A percentile compares a stretch with the other conserved stretches of the same genome.
These are phyloP conservation scores for Colletotrichum somersetense DNA, from an alignment of 2,329 filamentous ascomycete species.

Conservation along the genomic window DNA sequence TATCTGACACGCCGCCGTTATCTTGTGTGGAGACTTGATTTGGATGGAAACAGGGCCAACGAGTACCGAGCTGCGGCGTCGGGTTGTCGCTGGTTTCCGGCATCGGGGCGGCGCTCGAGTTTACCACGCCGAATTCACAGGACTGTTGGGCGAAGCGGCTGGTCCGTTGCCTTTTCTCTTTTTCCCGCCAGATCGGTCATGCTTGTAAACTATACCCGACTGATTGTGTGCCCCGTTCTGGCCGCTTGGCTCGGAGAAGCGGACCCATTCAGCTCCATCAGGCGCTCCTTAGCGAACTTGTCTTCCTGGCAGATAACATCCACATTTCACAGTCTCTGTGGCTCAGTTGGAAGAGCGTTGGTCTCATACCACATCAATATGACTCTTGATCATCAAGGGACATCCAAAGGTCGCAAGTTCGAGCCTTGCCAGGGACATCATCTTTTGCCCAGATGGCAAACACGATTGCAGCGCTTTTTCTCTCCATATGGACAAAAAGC, in stretches of 20 bases:
- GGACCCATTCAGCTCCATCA: not conserved
- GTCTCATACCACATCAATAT: conserved; percentile 36
- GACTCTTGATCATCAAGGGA: conserved; percentile 28
- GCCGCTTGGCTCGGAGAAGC: not conserved
- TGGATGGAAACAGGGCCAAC: not conserved
- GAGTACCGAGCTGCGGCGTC: not conserved
- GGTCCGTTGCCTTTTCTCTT: not conserved
- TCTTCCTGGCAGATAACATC: rapidly evolving
- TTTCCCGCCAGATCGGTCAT: not conserved
- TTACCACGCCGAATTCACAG: not conserved
- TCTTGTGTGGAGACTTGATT: not conserved
- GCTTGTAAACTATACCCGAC: too few species aligned
- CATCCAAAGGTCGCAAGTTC: conserved; percentile 41
- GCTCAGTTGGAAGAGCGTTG: conserved; percentile 42
- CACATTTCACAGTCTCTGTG: conserved; percentile 30
- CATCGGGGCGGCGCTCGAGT: conserved; percentile 6
- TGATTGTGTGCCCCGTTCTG: not conserved
- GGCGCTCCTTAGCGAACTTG: not conserved
- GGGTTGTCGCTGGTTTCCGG: not conserved
- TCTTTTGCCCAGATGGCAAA: conserved; percentile 9
- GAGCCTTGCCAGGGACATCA: conserved; percentile 38
- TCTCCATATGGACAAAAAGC: not conserved
- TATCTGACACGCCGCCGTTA: conserved; percentile 1
- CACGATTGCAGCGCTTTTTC: not conserved
- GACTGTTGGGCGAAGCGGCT: not conserved